These are phyloP conservation scores for Paramecium octaurelia DNA, from an alignment of 73 alveolate genomes.

Conservation along the genomic window DNA sequence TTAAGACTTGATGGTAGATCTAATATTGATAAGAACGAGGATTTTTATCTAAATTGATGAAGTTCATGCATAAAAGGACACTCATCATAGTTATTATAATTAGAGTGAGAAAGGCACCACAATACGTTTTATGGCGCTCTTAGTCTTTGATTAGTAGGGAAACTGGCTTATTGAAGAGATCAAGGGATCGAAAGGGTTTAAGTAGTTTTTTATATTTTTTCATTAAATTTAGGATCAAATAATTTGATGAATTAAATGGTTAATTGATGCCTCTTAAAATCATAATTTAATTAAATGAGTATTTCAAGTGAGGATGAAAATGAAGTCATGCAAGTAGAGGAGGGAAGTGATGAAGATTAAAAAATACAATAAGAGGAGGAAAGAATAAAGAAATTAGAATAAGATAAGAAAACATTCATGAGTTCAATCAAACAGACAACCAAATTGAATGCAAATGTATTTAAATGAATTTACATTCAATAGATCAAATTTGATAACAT, in stretches of 20 bases:
- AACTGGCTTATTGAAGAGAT: conserved; percentile 17
- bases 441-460: not conserved
- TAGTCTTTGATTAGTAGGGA: not conserved
- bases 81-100: not conserved
- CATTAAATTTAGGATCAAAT: not conserved
- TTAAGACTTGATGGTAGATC: not conserved
- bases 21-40: not conserved
- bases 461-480: not conserved
- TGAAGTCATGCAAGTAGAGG: not conserved
- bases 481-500: conserved; percentile 29
- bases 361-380: not conserved
- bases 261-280: conserved; percentile 17
- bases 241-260: conserved; percentile 10
- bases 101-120: not conserved
- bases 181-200: not conserved
- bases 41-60: not conserved
- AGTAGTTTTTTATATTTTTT: conserved; percentile 2
- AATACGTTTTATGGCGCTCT: conserved; percentile 32
- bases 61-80: not conserved
- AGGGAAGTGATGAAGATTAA: not conserved
- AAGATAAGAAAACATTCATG: not conserved
- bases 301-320: not conserved
- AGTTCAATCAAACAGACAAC: not conserved
- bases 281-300: conserved; percentile 8
- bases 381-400: conserved; percentile 11